Base-by-base conservation (phyloP, 257 asterid genomes). In the Nicotiana paniculata region DNA sequence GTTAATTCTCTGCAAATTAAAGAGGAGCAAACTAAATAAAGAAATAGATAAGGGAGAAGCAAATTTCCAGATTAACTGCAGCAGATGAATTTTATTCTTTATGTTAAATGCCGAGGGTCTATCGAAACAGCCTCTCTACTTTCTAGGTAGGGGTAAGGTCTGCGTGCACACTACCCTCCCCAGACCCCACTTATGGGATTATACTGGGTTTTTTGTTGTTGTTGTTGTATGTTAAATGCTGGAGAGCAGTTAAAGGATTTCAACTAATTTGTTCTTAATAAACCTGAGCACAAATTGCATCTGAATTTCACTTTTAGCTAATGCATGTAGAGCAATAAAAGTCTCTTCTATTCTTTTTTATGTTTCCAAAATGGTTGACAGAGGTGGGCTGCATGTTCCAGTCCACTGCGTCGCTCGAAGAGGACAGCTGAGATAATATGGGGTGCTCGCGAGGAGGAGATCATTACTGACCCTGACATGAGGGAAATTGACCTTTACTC, bases 361-460 rank as follows among this genome's bases (percentile, higher is more conserved):
- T 12, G 68, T 64, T 89, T 51, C 77, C 57, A 69, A 37, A 61
- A 79, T 61, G 82, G 21, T 68, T 85, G 35, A 82, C 82, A 84
- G 70, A 74, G 72, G 83, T 55, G 57, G 67, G 55, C 21, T 77
- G 21, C 79, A 67, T 79, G 64, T 80, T 91, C 83, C 94, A 96
- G 99, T 74, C 99, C 98, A 61, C 90, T 96, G 85, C 86, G 21
- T 77, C 88, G 99, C 90, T 95, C 99, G 58, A 93, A 93, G 91
- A 93, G 91, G 86, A 93, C 98, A 1, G 99, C 99, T 46, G 99
- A 96, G 88, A 93, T 96, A 88, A 96, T 96, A 85, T 96, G 99
- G 99, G 88, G 85, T 78, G 81, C 87, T 39, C 97, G 98, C 18
- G 78, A 84, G 84, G 95, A 86, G 87, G 97, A 92, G 85, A 93